Base-by-base conservation (phyloP, 495 filamentous ascomycete species). In the Monascus purpureus region DNA sequence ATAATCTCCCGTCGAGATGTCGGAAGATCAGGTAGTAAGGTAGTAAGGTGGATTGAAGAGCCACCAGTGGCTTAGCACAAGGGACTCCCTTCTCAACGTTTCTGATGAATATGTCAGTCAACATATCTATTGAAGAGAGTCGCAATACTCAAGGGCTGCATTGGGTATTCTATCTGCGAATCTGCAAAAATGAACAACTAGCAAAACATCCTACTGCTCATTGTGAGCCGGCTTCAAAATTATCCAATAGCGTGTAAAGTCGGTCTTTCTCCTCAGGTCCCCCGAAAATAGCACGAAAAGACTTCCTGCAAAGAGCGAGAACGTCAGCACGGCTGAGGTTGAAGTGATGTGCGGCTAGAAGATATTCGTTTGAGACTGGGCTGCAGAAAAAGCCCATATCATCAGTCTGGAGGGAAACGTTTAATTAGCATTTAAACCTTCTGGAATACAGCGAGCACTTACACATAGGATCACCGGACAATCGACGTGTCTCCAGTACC, bases 381-480 rank as follows among this genome's bases (percentile, higher is more conserved):
- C 78, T 85, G 25, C 72, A 75, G 36, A 93, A 88, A 24, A 90
- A 70, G 2, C 83, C 84, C 13, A 93, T 81, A 53, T 92, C 83
- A 53, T 92, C 83, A 1, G 82, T 92, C 82, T 87, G 39, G 15
- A 30, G 6, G n/a, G 11, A 24, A 6, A 24, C 6, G 11, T 11
- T 6, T 11, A 24, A 29, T 38, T 19, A 25, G 17, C 13, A 41
- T 13, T 9, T 2, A 4, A 11, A 12, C 1, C 1, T 5, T 32
- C 13, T 33, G 31, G 19, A 5, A 28, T 33, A 19, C 38, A 32
- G 29, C 19, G 30, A 35, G 39, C 42, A 70, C 73, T 52, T 49
- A 80, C 73, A 52, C 73, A 72, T 20, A 80, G 40, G 12, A 61
- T 60, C 40, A 78, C 51, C 8, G 65, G 60, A 48, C 72, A 70